Base-by-base conservation (phyloP, 2,329 filamentous ascomycete species). In the Ramichloridium luteum region DNA sequence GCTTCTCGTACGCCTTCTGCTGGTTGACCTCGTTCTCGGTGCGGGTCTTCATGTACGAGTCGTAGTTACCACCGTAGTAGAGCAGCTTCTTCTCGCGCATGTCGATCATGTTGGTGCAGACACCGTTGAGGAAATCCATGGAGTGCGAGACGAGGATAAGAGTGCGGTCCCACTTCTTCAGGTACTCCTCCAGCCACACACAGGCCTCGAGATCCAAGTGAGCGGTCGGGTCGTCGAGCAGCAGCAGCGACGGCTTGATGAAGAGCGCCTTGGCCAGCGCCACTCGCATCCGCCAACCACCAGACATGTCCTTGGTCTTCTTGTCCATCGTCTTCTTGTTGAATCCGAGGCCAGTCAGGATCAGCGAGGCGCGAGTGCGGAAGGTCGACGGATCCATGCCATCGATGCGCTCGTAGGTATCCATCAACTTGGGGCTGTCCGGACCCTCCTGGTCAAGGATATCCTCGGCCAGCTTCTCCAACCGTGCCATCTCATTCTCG, bases 221-320 rank as follows among this genome's bases (percentile, higher is more conserved):
- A 55, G 90, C 90, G 45, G 90, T 98, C 26, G 90, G 90, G 68
- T 98, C 90, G 58, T 98, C 90, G 52, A 98, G 85, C 46, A 98
- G 73, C 30, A 98, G 76, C 36, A 98, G 72, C 12, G 85, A 90
- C 20, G 92, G 90, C 73, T 92, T 93, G 65, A 98, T 88, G 68
- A 98, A 98, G 32, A 98, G 78, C 36, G 90, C 90, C 71, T 96
- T 94, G 57, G 73, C 90, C 39, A 98, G 77, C 36, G 90, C 90
- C 37, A 98, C 90, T 73, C 92, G 84, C 90, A 98, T 98, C 70
- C 88, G 78, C 90, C 90, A 98, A 51, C 90, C 90, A 83, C 90
- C 90, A 46, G 90, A 98, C 92, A 98, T 98, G 61, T 98, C 92
- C 74, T 96, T 98, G 51, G 92, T 98, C 77, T 92, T 94, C 75